Percentiles rank a stretch among this genome's conserved stretches.
Evolutionary conservation across 768 basidiomycete species (phyloP).

Genomic region (Coprinopsis sp.): DNA sequence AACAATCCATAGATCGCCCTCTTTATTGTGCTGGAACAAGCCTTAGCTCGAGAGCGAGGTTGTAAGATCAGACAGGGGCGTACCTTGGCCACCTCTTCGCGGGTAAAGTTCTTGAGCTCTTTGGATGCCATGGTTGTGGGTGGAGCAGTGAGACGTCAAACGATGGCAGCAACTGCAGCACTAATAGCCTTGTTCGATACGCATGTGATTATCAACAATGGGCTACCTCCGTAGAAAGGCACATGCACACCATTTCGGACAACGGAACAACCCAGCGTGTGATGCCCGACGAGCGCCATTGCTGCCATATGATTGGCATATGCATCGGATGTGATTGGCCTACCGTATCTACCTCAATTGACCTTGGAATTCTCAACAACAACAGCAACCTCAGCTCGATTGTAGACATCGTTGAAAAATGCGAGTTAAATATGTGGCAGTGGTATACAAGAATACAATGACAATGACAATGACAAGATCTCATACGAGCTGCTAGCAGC

Average conservation of each 20-base stretch:
- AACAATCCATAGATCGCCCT: conserved; percentile 79
- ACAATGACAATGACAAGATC: no score
- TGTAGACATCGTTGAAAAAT: background rate
- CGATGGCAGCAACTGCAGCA: background rate
- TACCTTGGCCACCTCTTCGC: conserved; percentile 73
- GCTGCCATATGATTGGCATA: background rate
- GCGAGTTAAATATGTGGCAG: background rate
- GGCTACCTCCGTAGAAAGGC: background rate
- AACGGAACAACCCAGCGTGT: no score
- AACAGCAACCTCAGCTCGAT: background rate
- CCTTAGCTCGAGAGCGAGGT: background rate
- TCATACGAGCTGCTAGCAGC: no score
- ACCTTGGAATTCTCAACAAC: no score
- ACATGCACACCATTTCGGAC: background rate
- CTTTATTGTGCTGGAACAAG: conserved; percentile 66
- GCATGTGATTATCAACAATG: background rate
- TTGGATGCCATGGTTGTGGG: conserved; percentile 24
- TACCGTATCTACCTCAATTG: no score
- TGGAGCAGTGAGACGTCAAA: background rate
- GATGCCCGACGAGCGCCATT: background rate
- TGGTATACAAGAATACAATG: no score
- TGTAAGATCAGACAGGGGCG: conserved; percentile 13
- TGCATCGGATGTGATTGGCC: background rate
- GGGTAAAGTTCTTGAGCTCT: conserved; percentile 38
- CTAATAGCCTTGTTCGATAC: background rate